Evolutionary conservation across 176 grass and related monocot genomes (phyloP).

Genomic region (Secale cereale): DNA sequence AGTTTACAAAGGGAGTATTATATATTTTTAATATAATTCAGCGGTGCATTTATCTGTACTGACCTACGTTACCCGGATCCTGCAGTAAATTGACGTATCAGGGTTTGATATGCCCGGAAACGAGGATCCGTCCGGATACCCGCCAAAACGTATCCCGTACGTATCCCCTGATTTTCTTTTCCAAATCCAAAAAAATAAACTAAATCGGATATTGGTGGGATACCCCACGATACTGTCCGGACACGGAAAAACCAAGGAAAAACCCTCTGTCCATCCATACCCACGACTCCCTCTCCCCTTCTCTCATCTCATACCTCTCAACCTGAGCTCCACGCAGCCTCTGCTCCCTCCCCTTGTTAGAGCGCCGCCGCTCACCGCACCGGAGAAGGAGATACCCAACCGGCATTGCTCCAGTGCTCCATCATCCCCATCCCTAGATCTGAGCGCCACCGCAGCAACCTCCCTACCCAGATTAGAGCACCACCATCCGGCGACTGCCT

Average conservation of each 20-base stretch:
- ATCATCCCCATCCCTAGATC: background rate
- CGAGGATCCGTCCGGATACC: background rate
- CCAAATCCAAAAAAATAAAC: background rate
- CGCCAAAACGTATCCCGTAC: background rate
- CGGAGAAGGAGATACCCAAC: background rate
- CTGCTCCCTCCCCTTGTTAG: too few species aligned
- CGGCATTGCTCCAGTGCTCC: too few species aligned
- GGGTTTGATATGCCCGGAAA: background rate
- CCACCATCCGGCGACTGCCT: background rate
- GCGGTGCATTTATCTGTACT: slow-evolving; percentile 4
- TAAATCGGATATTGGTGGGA: background rate
- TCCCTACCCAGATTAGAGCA: too few species aligned
- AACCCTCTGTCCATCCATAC: too few species aligned
- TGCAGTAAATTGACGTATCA: background rate
- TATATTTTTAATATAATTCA: background rate
- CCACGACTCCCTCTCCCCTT: too few species aligned
- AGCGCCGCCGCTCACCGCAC: background rate
- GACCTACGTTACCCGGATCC: background rate
- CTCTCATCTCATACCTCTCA: too few species aligned
- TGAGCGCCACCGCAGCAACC: background rate
- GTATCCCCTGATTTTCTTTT: background rate
- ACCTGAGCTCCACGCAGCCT: too few species aligned
- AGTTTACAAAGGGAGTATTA: too few species aligned
- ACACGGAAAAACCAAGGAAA: too few species aligned
- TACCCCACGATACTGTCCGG: background rate